Evolutionary conservation across 2,329 filamentous ascomycete genomes (phyloP).

Genomic region (Fusarium cicatricum): DNA sequence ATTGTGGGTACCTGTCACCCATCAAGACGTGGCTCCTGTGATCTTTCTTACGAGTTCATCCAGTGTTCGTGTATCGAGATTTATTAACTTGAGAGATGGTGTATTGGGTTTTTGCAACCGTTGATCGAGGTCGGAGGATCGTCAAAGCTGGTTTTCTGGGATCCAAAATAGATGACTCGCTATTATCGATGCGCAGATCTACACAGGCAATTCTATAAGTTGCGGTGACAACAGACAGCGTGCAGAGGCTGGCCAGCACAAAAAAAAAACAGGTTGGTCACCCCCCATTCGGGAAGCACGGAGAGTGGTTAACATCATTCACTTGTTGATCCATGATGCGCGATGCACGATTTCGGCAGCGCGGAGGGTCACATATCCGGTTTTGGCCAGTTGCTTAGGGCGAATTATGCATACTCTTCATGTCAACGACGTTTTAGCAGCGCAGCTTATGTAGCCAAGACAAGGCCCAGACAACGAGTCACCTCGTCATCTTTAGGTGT

Average conservation of each 20-base stretch:
- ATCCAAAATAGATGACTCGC: not conserved
- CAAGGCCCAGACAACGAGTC: not conserved
- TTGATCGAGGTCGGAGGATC: conserved; percentile 7
- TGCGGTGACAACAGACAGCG: too few relatives aligned
- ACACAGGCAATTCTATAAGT: too few relatives aligned
- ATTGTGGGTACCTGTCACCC: conserved; percentile 23
- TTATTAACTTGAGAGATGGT: conserved; percentile 5
- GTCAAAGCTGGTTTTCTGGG: conserved; percentile 5
- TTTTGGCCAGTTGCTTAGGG: too few relatives aligned
- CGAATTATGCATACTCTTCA: too few relatives aligned
- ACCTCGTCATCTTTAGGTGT: not conserved
- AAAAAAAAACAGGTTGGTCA: not conserved
- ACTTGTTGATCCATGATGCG: conserved; percentile 12
- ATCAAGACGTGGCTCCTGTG: not conserved
- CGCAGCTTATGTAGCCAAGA: too few relatives aligned
- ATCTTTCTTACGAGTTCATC: conserved; percentile 17
- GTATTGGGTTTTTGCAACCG: conserved; percentile 22
- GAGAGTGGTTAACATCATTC: conserved; percentile 12
- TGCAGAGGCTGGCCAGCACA: not conserved
- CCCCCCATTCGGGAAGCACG: conserved; percentile 3
- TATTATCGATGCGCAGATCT: not conserved
- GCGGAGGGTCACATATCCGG: conserved; percentile 16
- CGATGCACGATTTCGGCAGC: conserved; percentile 10
- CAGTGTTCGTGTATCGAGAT: conserved; percentile 4
- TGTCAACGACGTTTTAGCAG: too few relatives aligned